Evolutionary conservation across 495 filamentous ascomycete genomes (phyloP).

Genomic region (Lasiosphaeris hirsuta): DNA sequence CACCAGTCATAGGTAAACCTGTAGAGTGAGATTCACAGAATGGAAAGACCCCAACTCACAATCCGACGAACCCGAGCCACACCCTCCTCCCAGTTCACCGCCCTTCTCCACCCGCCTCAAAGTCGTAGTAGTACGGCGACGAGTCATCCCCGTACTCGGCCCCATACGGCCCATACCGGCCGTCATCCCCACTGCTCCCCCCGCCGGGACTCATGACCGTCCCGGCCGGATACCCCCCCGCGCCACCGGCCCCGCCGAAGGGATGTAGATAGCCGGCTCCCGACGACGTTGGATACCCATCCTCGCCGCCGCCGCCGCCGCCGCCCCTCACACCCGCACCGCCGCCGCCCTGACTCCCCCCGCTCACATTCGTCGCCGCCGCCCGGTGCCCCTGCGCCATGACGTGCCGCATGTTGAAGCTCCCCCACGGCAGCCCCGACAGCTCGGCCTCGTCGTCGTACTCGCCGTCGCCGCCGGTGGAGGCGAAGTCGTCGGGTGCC

Average conservation of each 20-base stretch:
- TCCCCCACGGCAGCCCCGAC: conserved; percentile 63
- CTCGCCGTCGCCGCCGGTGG: conserved; percentile 38
- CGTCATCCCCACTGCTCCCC: conserved; percentile 14
- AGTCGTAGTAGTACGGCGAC: conserved; percentile 6
- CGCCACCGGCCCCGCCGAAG: conserved; percentile 1
- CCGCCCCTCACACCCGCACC: neutral
- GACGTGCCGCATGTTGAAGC: conserved; percentile 53
- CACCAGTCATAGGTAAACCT: neutral
- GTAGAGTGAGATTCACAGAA: neutral
- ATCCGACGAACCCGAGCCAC: too few species aligned
- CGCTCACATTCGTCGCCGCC: conserved; percentile 30
- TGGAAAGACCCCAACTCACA: neutral
- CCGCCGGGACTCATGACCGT: too few species aligned
- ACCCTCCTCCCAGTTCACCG: too few species aligned
- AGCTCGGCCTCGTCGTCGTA: conserved; percentile 34
- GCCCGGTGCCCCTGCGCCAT: conserved; percentile 51
- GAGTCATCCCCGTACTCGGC: neutral
- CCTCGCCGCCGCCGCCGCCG: neutral
- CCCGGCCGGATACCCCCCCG: too few species aligned
- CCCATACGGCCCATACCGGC: neutral
- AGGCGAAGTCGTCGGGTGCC: conserved; percentile 44
- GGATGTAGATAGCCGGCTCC: conserved; percentile 13
- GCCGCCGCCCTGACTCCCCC: conserved; percentile 20
- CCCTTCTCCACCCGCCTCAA: neutral
- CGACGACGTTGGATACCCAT: neutral